phyloP scores from a whole-genome alignment of 2,329 filamentous ascomycete species.

The Coniella vitis region DNA sequence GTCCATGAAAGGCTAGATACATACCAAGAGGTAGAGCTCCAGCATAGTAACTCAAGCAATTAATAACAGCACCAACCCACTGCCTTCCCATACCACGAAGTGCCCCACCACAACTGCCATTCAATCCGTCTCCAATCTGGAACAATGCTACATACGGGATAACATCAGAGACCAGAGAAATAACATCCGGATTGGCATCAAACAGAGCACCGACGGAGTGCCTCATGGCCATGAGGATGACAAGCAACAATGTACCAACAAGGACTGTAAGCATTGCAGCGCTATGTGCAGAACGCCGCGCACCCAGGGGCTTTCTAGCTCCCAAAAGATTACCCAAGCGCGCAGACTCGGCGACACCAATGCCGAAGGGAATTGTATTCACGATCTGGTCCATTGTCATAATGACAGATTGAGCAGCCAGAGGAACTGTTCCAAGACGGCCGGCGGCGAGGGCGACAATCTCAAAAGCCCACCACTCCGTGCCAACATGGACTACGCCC shows the following conservation, averaged over 20 bases:
- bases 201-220: slow-evolving; percentile 72
- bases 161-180: slow-evolving; percentile 66
- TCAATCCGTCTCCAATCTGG: slow-evolving; percentile 83
- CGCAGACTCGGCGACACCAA: slow-evolving; percentile 73
- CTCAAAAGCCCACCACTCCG: slow-evolving; percentile 93
- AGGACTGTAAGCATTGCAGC: slow-evolving; percentile 68
- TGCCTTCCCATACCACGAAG: slow-evolving; percentile 80
- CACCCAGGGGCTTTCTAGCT: slow-evolving; percentile 46
- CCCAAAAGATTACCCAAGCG: slow-evolving; percentile 77
- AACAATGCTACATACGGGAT: slow-evolving; percentile 85
- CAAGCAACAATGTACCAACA: slow-evolving; percentile 60
- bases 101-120: slow-evolving; percentile 76
- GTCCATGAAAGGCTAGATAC: slow-evolving; percentile 78
- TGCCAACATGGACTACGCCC: slow-evolving; percentile 77
- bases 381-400: slow-evolving; percentile 85
- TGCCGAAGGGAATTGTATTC: slow-evolving; percentile 79
- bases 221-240: slow-evolving; percentile 62
- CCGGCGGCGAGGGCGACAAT: slow-evolving; percentile 81
- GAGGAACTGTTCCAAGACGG: slow-evolving; percentile 67
- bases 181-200: slow-evolving; percentile 68
- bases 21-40: slow-evolving; percentile 76
- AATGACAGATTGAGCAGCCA: slow-evolving; percentile 80
- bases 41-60: slow-evolving; percentile 76
- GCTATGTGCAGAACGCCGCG: slow-evolving; percentile 50
- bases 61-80: slow-evolving; percentile 76